These are phyloP conservation scores for Forsythia suspensa DNA, from an alignment of 257 asterid genomes.

Conservation along the genomic window DNA sequence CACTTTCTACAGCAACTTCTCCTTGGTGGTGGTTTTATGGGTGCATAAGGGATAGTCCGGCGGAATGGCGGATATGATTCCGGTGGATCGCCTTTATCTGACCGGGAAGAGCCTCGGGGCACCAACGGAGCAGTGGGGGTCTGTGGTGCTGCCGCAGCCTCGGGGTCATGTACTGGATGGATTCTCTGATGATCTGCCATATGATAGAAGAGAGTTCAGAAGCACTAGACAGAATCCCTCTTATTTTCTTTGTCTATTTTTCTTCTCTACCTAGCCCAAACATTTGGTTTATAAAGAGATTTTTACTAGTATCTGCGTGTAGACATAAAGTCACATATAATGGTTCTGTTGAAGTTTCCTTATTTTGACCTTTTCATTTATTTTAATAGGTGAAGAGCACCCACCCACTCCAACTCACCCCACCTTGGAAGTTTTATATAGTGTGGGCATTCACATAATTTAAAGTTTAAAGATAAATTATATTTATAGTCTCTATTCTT, in stretches of 20 bases:
- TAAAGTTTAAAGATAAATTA: too few relatives aligned
- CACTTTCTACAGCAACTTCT: constrained; percentile 59
- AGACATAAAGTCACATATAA: constrained; percentile 21
- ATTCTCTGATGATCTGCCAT: constrained; percentile 83
- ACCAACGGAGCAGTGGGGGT: constrained; percentile 70
- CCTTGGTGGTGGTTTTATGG: constrained; percentile 52
- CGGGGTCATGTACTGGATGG: constrained; percentile 70
- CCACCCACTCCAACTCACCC: constrained; percentile 7
- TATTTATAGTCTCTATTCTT: too few relatives aligned
- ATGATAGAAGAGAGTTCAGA: neutral
- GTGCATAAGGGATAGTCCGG: constrained; percentile 43
- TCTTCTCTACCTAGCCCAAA: constrained; percentile 3
- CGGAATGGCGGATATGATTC: constrained; percentile 21
- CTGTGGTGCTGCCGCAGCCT: constrained; percentile 18
- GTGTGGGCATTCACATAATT: neutral
- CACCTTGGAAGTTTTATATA: neutral
- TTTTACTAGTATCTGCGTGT: constrained; percentile 12
- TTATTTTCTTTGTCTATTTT: neutral
- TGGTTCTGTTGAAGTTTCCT: constrained; percentile 37
- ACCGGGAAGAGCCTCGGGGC: constrained; percentile 49
- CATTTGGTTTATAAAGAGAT: constrained; percentile 28
- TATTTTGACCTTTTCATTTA: constrained; percentile 33
- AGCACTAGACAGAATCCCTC: neutral
- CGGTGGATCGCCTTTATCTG: constrained; percentile 84
- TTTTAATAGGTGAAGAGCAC: constrained; percentile 28